Percentiles rank a stretch among this genome's conserved stretches.
phyloP scores from a whole-genome alignment of 73 alveolate genomes.

The Blepharisma stoltei region DNA sequence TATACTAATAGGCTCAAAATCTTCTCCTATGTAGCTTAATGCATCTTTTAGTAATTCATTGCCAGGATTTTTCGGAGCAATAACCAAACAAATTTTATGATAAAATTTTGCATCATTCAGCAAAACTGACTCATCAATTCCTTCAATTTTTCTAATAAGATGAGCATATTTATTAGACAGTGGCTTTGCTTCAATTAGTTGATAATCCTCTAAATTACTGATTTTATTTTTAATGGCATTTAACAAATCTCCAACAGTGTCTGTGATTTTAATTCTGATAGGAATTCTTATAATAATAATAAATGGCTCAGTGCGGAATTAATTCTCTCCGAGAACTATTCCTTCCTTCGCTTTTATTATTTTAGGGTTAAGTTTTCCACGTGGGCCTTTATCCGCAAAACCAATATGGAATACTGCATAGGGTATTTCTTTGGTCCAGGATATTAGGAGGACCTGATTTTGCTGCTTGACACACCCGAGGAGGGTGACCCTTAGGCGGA shows the following conservation, averaged over 20 bases:
- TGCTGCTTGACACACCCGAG: no score
- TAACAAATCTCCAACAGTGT: slow-evolving; percentile 35
- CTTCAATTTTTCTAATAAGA: not conserved
- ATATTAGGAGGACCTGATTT: no score
- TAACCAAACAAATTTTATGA: not conserved
- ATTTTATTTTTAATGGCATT: not conserved
- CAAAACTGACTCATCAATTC: not conserved
- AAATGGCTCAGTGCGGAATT: no score
- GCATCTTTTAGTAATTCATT: not conserved
- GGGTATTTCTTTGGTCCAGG: no score
- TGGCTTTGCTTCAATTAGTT: not conserved
- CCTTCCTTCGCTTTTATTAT: no score
- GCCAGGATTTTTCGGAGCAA: not conserved
- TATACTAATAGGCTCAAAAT: not conserved
- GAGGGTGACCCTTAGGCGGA: no score
- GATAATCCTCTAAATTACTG: not conserved
- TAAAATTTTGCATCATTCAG: not conserved
- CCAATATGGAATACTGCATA: no score
- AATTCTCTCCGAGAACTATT: no score
- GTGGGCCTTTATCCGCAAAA: no score
- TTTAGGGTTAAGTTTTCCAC: no score
- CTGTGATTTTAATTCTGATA: slow-evolving; percentile 9
- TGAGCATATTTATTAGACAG: slow-evolving; percentile 13
- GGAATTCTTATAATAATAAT: no score
- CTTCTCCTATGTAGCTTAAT: not conserved